Evolutionary conservation across 169 alveolate species (phyloP), one percentile per base, ranked within the genome.

Genomic region (Eimeria praecox): DNA sequence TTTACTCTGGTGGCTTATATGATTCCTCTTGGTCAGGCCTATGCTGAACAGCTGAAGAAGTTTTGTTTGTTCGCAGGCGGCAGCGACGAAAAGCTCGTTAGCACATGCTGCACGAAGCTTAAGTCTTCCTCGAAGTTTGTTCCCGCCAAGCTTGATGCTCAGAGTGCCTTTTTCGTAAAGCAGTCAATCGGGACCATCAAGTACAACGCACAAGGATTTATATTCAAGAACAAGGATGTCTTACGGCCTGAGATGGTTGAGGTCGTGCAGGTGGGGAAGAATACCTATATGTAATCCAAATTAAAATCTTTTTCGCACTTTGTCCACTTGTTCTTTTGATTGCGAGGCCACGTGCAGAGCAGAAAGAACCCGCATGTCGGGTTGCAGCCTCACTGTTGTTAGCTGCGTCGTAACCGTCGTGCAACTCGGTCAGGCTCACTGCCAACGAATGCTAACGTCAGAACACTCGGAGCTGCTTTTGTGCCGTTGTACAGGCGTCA

Each of bases 141-240:
- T 38, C 95, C 96, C 46, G 96, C 97, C 90, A 98, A 98, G 96
- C 97, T 97, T 95, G 99, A 98, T 87, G 69, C 93, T 12, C 82
- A 87, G 1, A 87, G 82, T n/a, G 33, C 82, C 8, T 98, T 98
- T 90, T 89, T 97, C 27, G 96, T 98, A 1, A 97, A 96, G 20
- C 99, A 98, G 94, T 97, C 99, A 20, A 98, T 98, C 73, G 99
- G 99, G 33, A 97, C 97, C 27, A 98, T 98, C 88, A 98, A 97
- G 42, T 98, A 98, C 97, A 97, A 97, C 90, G 98, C 99, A 30
- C 92, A 95, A 66, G 97, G 97, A 90, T 98, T 98, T 97, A 42
- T 97, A 52, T 96, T 96, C 95, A 98, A 98, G 95, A 98, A 98
- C 92, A 98, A 98, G 96, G 99, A 98, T 88, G 98, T 98, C 9